Base-by-base conservation (phyloP, 129 eudicot genomes). In the Flaveria sonorensis region DNA sequence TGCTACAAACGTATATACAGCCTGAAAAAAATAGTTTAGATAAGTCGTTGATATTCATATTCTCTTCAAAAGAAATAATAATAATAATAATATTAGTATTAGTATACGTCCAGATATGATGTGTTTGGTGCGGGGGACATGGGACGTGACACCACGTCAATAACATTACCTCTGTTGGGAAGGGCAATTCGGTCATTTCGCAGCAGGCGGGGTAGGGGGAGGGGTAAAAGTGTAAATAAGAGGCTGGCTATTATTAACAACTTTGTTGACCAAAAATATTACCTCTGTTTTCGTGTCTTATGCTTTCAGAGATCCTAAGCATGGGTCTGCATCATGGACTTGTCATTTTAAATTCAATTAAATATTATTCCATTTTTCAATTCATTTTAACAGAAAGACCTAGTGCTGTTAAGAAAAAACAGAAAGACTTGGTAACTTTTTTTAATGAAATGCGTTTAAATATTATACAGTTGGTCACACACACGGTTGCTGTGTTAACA, bases 291-390 rank as follows among this genome's bases (percentile, higher is more conserved):
- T 74, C 84, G 84, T 74, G 84, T 81, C 76, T 74, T 81, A 14
- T 74, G 83, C 74, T 81, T 81, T 81, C 80, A 81, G 64, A 81
- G 84, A 81, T 81, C 84, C 84, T 70, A 81, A 81, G 80, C 84
- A 74, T 81, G 84, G 79, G 84, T 74, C 84, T 79, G 72, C 30
- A 18, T 79, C 53, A 64, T 64, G 73, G 69, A 80, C 79, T 73
- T 53, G 84, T 81, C 80, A 66, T 80, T 63, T 63, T 26, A 23
- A 62, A 24, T 60, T 10, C 2, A 62, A 26, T 15, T 14, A 28
- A 32, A 32, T 32, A 32, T 32, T 32, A 32, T 32, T 32, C 39
- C 39, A 32, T 32, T 32, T 32, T 4, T 4, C 1, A 32, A 5
- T 32, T 32, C 2, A 0, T 15, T 62, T 28, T 1, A 30, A 30